A percentile compares a stretch with the other conserved stretches of the same genome.
phyloP scores from a whole-genome alignment of 352 stramenopile species.

The Aphanomyces stellatus region DNA sequence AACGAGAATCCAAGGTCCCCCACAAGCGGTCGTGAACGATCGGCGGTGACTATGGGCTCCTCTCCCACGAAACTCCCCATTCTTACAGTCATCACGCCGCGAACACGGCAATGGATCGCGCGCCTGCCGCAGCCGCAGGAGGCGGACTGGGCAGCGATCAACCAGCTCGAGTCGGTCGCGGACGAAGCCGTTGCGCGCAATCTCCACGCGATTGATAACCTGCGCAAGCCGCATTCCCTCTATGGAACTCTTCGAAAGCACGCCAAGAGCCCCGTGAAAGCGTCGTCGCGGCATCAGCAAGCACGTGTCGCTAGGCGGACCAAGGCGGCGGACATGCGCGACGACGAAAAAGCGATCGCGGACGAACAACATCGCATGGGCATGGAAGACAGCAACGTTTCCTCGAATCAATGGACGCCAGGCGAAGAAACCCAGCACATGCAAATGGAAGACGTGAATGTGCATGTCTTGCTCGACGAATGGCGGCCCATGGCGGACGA shows the following conservation, averaged over 20 bases:
- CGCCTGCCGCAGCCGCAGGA: background rate
- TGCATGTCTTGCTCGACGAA: background rate
- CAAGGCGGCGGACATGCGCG: background rate
- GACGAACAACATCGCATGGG: no score
- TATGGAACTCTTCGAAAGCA: background rate
- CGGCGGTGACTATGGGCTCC: background rate
- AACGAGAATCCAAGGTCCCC: no score
- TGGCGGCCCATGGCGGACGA: background rate
- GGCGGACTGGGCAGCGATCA: background rate
- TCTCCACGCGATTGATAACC: background rate
- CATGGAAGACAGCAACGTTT: no score
- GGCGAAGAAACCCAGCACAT: background rate
- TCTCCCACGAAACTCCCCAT: background rate
- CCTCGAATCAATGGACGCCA: no score
- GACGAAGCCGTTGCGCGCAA: background rate
- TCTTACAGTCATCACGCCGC: background rate
- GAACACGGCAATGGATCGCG: constrained; percentile 3
- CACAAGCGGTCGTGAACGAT: no score
- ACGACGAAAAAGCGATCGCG: background rate
- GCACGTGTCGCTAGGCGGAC: background rate
- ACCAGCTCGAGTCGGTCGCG: constrained; percentile 8
- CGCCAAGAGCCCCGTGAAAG: background rate
- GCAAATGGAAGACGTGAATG: background rate
- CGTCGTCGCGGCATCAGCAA: background rate
- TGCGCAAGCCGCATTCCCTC: background rate